A percentile compares a stretch with the other conserved stretches of the same genome.
These are phyloP conservation scores for Nitzschia palea DNA, from an alignment of 108 stramenopile genomes.

Conservation along the genomic window DNA sequence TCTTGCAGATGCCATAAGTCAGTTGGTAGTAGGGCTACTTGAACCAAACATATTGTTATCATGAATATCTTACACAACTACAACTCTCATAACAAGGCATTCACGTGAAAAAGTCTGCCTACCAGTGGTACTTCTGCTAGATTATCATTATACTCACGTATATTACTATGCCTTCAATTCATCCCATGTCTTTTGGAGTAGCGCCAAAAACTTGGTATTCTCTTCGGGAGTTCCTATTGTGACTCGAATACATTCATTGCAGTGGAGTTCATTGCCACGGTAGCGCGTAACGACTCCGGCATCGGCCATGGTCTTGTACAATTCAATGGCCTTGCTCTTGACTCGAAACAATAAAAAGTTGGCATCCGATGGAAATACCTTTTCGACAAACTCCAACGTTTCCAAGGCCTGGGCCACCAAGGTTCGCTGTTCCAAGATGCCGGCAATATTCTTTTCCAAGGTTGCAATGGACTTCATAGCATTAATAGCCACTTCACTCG, in stretches of 20 bases:
- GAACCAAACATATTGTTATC: no score
- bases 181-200: conserved; percentile 44
- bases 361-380: conserved; percentile 82
- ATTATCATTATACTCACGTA: no score
- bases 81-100: no score
- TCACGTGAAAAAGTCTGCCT: no score
- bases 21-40: no score
- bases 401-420: conserved; percentile 56
- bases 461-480: conserved; percentile 60
- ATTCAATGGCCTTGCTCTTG: conserved; percentile 63
- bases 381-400: conserved; percentile 69
- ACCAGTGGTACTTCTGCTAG: no score
- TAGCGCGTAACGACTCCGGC: conserved; percentile 84
- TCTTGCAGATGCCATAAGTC: no score
- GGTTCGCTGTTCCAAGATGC: conserved; percentile 60
- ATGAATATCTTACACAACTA: no score
- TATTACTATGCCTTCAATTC: conserved; percentile 22
- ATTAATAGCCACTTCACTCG: conserved; percentile 80
- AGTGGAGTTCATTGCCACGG: conserved; percentile 93
- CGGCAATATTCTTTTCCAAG: conserved; percentile 63
- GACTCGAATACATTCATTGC: conserved; percentile 90
- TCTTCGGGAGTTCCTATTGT: conserved; percentile 91
- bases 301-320: conserved; percentile 95
- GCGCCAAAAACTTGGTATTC: conserved; percentile 74
- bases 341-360: conserved; percentile 91